A percentile compares a stretch with the other conserved stretches of the same genome.
These are phyloP conservation scores for Grosmannia huntii DNA, from an alignment of 2,329 filamentous ascomycete species.

Conservation along the genomic window DNA sequence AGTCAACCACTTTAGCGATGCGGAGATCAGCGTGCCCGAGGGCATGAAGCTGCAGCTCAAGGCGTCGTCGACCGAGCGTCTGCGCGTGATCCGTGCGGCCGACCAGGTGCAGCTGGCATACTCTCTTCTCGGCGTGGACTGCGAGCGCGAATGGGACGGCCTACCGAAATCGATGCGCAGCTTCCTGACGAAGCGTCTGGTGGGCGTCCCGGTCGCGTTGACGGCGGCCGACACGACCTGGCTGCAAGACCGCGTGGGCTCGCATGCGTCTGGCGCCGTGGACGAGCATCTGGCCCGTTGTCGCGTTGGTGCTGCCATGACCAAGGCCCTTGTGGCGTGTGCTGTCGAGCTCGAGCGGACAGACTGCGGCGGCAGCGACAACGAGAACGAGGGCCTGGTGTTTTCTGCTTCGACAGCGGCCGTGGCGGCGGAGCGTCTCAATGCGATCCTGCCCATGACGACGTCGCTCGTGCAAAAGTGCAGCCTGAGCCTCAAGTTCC, in stretches of 20 bases:
- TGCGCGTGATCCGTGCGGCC: constrained; percentile 5
- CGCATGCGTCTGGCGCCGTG: background rate
- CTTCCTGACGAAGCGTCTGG: background rate
- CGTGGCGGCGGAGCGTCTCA: background rate
- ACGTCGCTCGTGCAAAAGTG: constrained; percentile 2
- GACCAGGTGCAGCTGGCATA: constrained; percentile 10
- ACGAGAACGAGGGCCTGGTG: background rate
- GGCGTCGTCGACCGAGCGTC: constrained; percentile 7
- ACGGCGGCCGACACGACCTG: background rate
- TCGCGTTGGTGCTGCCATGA: constrained; percentile 3
- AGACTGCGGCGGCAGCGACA: background rate
- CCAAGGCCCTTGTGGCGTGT: background rate
- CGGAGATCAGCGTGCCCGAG: constrained; percentile 9
- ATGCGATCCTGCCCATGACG: background rate
- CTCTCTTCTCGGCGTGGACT: constrained; percentile 12
- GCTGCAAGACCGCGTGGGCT: background rate
- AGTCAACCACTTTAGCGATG: constrained; percentile 4
- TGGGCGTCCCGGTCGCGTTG: background rate
- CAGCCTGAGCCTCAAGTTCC: constrained; percentile 21
- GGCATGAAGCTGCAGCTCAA: constrained; percentile 12
- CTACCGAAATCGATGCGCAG: constrained; percentile 7
- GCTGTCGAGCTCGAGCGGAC: background rate
- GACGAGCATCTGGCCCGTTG: constrained; percentile 6
- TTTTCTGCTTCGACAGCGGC: background rate
- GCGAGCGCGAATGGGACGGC: constrained; percentile 13